phyloP scores from a whole-genome alignment of 768 basidiomycete species.

The Agaricus bisporus region DNA sequence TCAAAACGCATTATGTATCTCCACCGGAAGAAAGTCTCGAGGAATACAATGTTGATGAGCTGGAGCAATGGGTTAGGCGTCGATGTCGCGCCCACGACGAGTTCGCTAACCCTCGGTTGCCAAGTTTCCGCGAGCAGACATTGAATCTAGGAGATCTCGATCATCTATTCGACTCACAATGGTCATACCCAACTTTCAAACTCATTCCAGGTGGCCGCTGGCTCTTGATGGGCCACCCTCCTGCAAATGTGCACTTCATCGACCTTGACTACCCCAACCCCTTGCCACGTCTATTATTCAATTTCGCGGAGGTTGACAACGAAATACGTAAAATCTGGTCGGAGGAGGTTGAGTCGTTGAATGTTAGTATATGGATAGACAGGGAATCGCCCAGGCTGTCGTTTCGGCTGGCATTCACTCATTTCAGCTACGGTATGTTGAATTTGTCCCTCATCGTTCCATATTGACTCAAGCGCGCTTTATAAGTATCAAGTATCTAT shows the following conservation, averaged over 20 bases:
- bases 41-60: not conserved
- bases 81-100: not conserved
- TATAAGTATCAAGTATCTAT: not conserved
- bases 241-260: not conserved
- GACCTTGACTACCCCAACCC: not conserved
- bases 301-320: not conserved
- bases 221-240: not conserved
- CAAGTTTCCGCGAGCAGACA: not conserved
- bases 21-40: not conserved
- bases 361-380: not conserved
- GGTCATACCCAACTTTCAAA: not conserved
- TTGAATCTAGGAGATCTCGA: not conserved
- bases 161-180: not conserved
- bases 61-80: not conserved
- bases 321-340: not conserved
- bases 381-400: not conserved
- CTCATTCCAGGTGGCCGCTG: not conserved
- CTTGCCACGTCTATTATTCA: not conserved
- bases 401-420: not conserved
- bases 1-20: not conserved
- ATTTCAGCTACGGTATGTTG: not conserved
- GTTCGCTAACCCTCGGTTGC: not conserved
- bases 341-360: not conserved
- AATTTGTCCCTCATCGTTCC: not conserved
- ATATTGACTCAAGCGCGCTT: not conserved